phyloP scores from a whole-genome alignment of 2,329 filamentous ascomycete species.

The Colletotrichum phormii region DNA sequence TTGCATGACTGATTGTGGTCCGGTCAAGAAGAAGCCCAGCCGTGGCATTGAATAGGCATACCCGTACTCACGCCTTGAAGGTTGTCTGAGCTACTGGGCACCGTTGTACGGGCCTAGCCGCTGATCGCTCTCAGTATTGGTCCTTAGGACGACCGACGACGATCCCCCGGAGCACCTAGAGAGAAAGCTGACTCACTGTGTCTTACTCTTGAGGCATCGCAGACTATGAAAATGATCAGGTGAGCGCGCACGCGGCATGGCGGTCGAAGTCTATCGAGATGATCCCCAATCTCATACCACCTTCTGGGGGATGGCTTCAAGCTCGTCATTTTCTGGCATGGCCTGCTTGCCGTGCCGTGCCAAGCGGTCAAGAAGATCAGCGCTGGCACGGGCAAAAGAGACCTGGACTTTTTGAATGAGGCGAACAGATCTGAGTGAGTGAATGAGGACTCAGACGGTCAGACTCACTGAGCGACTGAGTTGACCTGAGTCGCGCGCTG shows the following conservation, averaged over 20 bases:
- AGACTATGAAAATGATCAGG: not conserved
- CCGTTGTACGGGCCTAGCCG: not conserved
- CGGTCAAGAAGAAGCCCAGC: not conserved
- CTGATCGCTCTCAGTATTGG: not conserved
- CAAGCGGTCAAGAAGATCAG: not conserved
- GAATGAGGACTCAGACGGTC: too few relatives aligned
- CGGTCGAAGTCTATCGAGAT: not conserved
- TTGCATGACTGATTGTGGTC: not conserved
- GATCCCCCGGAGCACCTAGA: not conserved
- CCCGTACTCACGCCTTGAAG: not conserved
- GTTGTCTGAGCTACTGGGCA: not conserved
- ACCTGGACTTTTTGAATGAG: not conserved
- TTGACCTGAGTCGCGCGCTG: not conserved
- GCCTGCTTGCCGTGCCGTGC: not conserved
- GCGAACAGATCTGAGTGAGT: not conserved
- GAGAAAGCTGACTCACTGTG: not conserved
- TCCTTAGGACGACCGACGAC: not conserved
- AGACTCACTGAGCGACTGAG: not conserved
- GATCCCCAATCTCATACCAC: not conserved
- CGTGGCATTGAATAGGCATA: not conserved
- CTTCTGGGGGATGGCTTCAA: not conserved
- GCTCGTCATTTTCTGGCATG: not conserved
- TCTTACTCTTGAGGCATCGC: not conserved
- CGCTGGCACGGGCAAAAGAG: not conserved
- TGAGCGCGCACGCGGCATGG: not conserved